phyloP scores from a whole-genome alignment of 2,329 filamentous ascomycete genomes.

The Colletotrichum viniferum region DNA sequence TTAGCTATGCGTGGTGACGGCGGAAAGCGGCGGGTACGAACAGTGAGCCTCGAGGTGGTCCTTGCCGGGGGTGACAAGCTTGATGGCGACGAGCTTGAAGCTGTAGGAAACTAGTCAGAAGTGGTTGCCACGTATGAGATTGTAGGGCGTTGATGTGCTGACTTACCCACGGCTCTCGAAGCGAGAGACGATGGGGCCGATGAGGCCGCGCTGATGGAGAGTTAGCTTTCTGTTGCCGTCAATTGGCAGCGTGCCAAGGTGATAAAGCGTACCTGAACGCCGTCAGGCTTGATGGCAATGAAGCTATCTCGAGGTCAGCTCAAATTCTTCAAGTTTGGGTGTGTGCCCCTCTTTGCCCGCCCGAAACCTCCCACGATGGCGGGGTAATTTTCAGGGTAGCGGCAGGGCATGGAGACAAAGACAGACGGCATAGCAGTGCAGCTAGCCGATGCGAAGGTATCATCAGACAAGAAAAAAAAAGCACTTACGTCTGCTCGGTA shows the following conservation, averaged over 20 bases:
- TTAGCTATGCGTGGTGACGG: constrained; percentile 29
- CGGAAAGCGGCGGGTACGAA: constrained; percentile 40
- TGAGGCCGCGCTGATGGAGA: constrained; percentile 79
- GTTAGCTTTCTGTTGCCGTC: constrained; percentile 10
- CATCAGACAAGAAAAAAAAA: constrained; percentile 22
- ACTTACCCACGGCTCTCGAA: constrained; percentile 94
- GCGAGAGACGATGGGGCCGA: constrained; percentile 96
- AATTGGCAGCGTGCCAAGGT: neutral
- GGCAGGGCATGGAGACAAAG: neutral
- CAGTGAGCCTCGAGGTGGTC: constrained; percentile 98
- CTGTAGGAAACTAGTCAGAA: constrained; percentile 45
- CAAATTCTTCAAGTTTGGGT: neutral
- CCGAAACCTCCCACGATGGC: constrained; percentile 28
- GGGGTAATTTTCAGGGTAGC: constrained; percentile 30
- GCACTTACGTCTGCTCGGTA: constrained; percentile 84
- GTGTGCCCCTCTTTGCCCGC: constrained; percentile 16
- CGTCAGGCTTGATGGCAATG: constrained; percentile 99
- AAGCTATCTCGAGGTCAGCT: constrained; percentile 64
- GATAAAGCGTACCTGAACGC: constrained; percentile 80
- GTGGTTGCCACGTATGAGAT: neutral
- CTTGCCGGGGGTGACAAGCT: constrained; percentile 87
- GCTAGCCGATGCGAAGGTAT: neutral
- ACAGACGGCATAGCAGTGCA: neutral
- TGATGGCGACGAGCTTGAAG: constrained; percentile 98
- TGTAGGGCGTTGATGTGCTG: neutral